Conservation (phyloP, 257 asterid species). For the Cordia subcordata region DNA sequence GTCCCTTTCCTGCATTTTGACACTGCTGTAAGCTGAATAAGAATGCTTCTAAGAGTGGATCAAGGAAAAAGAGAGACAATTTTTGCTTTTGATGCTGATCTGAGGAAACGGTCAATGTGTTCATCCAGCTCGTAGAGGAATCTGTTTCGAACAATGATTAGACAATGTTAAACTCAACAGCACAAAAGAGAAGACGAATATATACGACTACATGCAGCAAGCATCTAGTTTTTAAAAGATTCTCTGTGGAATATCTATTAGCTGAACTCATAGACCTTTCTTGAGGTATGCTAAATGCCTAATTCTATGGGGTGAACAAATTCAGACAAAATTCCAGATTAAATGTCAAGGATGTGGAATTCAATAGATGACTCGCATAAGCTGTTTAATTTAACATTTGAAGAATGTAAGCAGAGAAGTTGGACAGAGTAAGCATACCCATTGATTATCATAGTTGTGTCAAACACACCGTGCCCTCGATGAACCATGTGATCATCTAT, state of each 20-base stretch:
- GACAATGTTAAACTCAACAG: neutral
- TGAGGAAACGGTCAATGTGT: constrained; percentile 72
- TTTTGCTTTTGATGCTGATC: constrained; percentile 64
- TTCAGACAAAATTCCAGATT: too few species aligned
- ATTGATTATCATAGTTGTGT: constrained; percentile 2
- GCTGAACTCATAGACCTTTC: too few species aligned
- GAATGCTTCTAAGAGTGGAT: constrained; percentile 42
- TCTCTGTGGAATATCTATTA: too few species aligned
- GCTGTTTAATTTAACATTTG: neutral
- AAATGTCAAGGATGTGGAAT: neutral
- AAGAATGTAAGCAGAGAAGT: neutral
- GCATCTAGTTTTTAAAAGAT: too few species aligned
- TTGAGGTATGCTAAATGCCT: too few species aligned
- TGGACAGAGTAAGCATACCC: constrained; percentile 1
- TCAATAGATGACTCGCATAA: neutral
- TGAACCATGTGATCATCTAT: constrained; percentile 49
- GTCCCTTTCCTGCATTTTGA: constrained; percentile 48
- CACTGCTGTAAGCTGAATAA: constrained; percentile 49
- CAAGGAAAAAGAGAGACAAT: constrained; percentile 34
- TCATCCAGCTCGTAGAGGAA: constrained; percentile 68
- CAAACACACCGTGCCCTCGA: constrained; percentile 7
- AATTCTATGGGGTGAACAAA: too few species aligned
- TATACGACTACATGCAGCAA: too few species aligned
- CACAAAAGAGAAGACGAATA: too few species aligned
- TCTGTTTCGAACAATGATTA: constrained; percentile 21